Conservation (phyloP, 306 rosid species). For the Begonia peltatifolia region DNA sequence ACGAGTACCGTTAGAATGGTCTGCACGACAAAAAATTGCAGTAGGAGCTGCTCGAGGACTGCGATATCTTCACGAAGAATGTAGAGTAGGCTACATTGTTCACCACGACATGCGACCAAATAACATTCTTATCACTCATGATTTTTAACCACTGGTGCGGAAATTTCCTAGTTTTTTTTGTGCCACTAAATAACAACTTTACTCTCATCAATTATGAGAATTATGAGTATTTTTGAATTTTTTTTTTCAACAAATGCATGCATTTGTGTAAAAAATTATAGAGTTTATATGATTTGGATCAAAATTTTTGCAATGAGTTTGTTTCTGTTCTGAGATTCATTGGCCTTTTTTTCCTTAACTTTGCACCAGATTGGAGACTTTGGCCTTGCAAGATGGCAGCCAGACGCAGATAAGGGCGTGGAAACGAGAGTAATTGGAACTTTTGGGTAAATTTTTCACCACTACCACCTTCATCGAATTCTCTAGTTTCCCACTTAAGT, state of each 20-base stretch:
- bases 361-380: constrained; percentile 77
- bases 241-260: no score
- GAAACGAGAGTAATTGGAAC: constrained; percentile 98
- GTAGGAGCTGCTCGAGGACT: constrained; percentile 96
- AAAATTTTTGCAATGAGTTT: no score
- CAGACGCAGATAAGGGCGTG: constrained; percentile 91
- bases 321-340: no score
- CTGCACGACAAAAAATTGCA: constrained; percentile 83
- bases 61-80: constrained; percentile 96
- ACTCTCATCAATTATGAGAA: no score
- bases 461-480: no score
- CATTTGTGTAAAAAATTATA: no score
- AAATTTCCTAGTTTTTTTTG: constrained; percentile 1
- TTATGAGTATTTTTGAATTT: no score
- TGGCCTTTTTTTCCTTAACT: neutral
- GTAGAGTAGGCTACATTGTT: constrained; percentile 97
- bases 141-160: constrained; percentile 88
- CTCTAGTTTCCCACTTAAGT: no score
- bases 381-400: constrained; percentile 99
- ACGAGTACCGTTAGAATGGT: constrained; percentile 66
- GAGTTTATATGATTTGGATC: no score
- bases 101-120: constrained; percentile 99
- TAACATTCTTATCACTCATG: constrained; percentile 98
- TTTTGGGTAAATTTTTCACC: constrained; percentile 49
- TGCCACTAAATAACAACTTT: neutral